Conservation (phyloP, 192 early-diverging fungal species). For the Coemansia sp. region DNA sequence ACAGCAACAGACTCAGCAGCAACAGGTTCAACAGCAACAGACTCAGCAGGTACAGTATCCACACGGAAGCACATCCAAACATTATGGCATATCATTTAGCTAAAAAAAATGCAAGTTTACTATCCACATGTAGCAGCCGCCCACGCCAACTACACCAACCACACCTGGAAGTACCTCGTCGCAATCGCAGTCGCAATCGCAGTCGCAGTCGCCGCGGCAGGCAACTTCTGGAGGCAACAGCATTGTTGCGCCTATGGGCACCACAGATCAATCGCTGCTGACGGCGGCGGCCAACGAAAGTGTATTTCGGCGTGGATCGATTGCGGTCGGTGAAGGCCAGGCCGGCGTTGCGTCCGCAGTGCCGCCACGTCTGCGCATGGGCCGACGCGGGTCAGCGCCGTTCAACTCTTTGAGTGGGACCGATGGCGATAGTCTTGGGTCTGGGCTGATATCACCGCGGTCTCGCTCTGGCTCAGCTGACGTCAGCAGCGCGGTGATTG, state of each 20-base stretch:
- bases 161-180: constrained; percentile 8
- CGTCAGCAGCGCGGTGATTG: constrained; percentile 14
- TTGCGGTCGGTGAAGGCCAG: constrained; percentile 48
- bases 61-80: no score
- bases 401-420: constrained; percentile 11
- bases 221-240: neutral
- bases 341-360: constrained; percentile 60
- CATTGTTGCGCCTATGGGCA: constrained; percentile 5
- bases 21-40: neutral
- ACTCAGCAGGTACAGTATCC: neutral
- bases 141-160: constrained; percentile 17
- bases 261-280: constrained; percentile 41
- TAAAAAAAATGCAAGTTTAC: neutral
- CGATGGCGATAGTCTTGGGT: constrained; percentile 4
- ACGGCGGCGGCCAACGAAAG: constrained; percentile 51
- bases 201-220: neutral
- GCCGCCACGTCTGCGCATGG: constrained; percentile 52
- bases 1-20: neutral
- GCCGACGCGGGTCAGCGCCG: constrained; percentile 40
- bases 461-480: constrained; percentile 23
- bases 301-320: constrained; percentile 56
- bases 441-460: constrained; percentile 12
- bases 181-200: constrained; percentile 18
- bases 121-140: constrained; percentile 27
- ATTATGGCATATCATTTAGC: no score